Base-by-base conservation (phyloP, 768 basidiomycete species). In the Boletus speciosus region DNA sequence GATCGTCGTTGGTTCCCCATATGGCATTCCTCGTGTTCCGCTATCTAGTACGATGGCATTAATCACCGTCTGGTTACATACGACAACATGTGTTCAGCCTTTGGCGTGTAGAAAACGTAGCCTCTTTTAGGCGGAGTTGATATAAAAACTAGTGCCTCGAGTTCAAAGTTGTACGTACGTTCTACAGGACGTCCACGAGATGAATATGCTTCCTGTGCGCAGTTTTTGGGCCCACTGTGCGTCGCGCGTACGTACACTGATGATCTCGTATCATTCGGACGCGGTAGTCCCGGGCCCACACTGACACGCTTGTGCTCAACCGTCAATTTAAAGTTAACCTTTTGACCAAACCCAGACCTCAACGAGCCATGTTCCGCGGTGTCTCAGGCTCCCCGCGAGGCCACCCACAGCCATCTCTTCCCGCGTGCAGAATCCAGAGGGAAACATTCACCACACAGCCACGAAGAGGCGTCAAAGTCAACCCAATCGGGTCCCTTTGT, bases 51-150 rank as follows among this genome's bases (percentile, higher is more conserved):
- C 29, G 58, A 47, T 39, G 23, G 19, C 14, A 2, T 61, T 52
- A 52, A 61, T 62, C 40, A 36, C 59, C 59, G 55, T 46, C 21
- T 1, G 14, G 21, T 55, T 47, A 58, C 40, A 58, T 35, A 54
- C 35, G 5, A 12, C 5, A 19, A 12, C 39, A 19, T 29, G 51
- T 21, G 25, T 52, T n/a, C 37, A 39, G 23, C 23, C 44, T 31
- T 40, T 32, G 23, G 49, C 49, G 19, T 45, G 15, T 29, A 48
- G 47, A 6, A 15, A 42, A 43, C 25, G 11, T 32, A 32, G 19
- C 42, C 43, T 16, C 16, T 25, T n/a, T 23, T 21, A 31, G 41
- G 5, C 23, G 35, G 34, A 19, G 43, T 47, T 27, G 19, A 19
- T 19, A 19, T 19, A 19, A 19, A 19, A 19, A 19, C 19, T 19